Percentiles rank a stretch among this genome's conserved stretches.
Evolutionary conservation across 1,284 basidiomycete species (phyloP).

Genomic region (Malassezia caprae): DNA sequence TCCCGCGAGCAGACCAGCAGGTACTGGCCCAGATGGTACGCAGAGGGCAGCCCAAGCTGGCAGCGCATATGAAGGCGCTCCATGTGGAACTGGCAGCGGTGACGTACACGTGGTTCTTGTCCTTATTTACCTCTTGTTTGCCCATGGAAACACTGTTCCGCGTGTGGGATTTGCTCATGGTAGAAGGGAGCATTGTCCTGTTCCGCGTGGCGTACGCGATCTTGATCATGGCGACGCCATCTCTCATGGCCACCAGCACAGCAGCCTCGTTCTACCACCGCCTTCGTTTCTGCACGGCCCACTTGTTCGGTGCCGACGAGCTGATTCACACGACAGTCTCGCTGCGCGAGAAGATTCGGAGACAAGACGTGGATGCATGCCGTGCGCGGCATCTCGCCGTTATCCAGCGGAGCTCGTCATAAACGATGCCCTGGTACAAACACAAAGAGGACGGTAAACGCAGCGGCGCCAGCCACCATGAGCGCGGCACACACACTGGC

Average conservation of each 20-base stretch:
- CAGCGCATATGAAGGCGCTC: conserved; percentile 64
- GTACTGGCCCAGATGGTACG: conserved; percentile 79
- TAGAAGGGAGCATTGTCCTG: conserved; percentile 75
- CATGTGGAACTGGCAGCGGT: conserved; percentile 85
- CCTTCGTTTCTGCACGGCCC: conserved; percentile 71
- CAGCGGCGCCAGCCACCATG: conserved; percentile 60
- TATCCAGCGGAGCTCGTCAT: conserved; percentile 39
- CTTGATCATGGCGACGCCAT: conserved; percentile 68
- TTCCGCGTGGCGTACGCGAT: conserved; percentile 82
- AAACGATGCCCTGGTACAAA: conserved; percentile 79
- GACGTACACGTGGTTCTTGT: conserved; percentile 96
- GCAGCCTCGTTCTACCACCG: conserved; percentile 76
- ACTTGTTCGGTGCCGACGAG: conserved; percentile 84
- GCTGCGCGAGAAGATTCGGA: conserved; percentile 9
- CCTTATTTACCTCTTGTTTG: conserved; percentile 87
- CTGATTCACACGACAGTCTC: conserved; percentile 54
- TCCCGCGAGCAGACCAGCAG: conserved; percentile 83
- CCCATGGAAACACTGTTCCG: conserved; percentile 59
- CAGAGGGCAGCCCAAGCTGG: conserved; percentile 64
- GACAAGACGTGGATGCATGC: background rate
- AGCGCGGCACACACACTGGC: conserved; percentile 67
- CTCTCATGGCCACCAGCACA: conserved; percentile 69
- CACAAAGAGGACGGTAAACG: conserved; percentile 77
- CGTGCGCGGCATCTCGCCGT: background rate
- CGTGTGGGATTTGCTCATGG: conserved; percentile 74